Conservation (phyloP, 306 rosid genomes). For the Glycine soja region DNA sequence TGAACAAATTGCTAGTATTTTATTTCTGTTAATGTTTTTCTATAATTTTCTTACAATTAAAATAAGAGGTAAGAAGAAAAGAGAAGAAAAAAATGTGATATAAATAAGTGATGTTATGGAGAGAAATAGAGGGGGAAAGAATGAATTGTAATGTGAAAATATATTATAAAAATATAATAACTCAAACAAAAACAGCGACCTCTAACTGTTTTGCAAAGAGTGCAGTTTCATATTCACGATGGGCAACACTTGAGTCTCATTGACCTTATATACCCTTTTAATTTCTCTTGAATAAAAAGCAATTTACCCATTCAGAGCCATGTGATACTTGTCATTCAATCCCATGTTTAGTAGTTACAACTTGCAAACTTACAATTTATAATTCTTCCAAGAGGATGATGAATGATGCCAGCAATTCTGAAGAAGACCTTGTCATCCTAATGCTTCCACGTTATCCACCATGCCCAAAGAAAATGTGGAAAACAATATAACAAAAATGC, state of each 20-base stretch:
- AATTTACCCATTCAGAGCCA: conserved; percentile 30
- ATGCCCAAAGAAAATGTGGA: conserved; percentile 31
- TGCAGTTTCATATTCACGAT: conserved; percentile 22
- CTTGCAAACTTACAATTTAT: conserved; percentile 5
- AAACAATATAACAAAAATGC: not conserved
- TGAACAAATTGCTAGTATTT: not conserved
- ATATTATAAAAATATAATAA: too few species aligned
- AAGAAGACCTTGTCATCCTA: conserved; percentile 27
- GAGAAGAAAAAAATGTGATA: too few species aligned
- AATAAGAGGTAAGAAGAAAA: too few species aligned
- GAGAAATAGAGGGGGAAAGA: not conserved
- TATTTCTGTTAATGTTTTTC: too few species aligned
- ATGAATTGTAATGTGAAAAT: not conserved
- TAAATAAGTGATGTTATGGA: not conserved
- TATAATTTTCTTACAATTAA: too few species aligned
- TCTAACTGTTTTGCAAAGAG: not conserved
- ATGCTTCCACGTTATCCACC: conserved; percentile 25
- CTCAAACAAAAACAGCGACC: too few species aligned
- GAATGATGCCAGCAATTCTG: conserved; percentile 15
- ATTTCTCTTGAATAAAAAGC: not conserved
- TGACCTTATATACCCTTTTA: not conserved
- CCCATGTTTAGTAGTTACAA: conserved; percentile 16
- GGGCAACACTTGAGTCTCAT: not conserved
- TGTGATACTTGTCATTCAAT: conserved; percentile 2
- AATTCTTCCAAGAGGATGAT: not conserved